Base-by-base conservation (phyloP, 306 rosid species). In the Inga laurina region DNA sequence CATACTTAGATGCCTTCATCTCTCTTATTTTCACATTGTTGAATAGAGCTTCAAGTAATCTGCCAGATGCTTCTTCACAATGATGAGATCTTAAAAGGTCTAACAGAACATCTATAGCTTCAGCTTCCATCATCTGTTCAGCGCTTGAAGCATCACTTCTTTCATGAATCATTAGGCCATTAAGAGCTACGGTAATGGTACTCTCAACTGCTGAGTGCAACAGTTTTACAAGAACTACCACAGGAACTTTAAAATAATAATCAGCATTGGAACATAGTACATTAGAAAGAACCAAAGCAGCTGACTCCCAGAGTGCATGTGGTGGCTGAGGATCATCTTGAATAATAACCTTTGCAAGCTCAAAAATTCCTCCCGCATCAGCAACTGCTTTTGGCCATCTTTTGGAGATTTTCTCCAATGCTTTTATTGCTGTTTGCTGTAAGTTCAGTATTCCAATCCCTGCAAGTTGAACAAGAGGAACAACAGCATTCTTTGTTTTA, bases 321-420 rank as follows among this genome's bases (percentile, higher is more conserved):
- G 99, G 94, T 84, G 99, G 99, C 82, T 84, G 97, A 85, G 99
- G 99, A 79, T 96, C 97, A 68, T 93, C 99, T 91, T 96, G 99
- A 88, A 96, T 88, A 74, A 96, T 92, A 81, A 96, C 97, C 86
- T 93, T 96, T 71, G 98, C 94, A 82, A 96, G 98, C 90, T 93
- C 99, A 85, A 91, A 91, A 82, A 93, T 87, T 52, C 99, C 99
- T 84, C 98, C 97, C 9, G 99, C 99, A 81, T 96, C 98, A 73
- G 98, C 98, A 84, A 96, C 98, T 18, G 93, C 97, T 90, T 93
- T 93, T 45, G 99, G 99, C 98, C 98, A 96, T 70, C 93, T 93
- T 82, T 76, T 89, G 75, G 99, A 93, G 68, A 96, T 89, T 56
- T 92, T 93, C 82, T 92, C 99, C 92, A 96, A 88, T 66, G 99